Base-by-base conservation (phyloP, 1,284 basidiomycete species). In the Flammula alnicola region DNA sequence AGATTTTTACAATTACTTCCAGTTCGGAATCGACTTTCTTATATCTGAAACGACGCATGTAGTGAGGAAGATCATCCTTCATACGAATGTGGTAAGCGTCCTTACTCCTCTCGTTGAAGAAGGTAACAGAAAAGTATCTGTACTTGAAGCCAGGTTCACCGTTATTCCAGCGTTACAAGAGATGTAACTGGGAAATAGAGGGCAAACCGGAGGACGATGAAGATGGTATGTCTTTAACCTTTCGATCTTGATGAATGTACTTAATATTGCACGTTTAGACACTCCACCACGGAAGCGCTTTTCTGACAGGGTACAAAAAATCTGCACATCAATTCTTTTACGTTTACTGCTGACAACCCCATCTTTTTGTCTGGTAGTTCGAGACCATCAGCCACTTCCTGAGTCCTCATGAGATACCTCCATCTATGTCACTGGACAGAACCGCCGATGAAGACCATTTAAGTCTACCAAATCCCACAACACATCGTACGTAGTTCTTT, bases 1-100 rank as follows among this genome's bases (percentile, higher is more conserved):
- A 90, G 90, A 93, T 67, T 95, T 95, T 68, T 94, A 92, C 72
- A 95, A 95, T 63, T 95, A 95, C 64, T 93, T 95, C 58, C 88
- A 93, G 60, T 83, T 91, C 61, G 93, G 93, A 1, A 68, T 95
- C 9, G 93, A 95, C 63, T 90, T 94, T 56, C 76, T 93, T 17
- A 75, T 95, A 27, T 87, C 84, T 2, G 86, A 87, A 14, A 72
- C 76, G 12, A 81, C 79, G 0, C 87, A 91, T 61, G 60, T 79
- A 2, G 88, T 95, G n/a, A 81, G 78, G 63, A 95, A 95, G 76
- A 86, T 95, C 37, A 76, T 95, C 19, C 69, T 91, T 3, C 91
- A 95, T 63, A 84, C 92, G 1, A 95, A 95, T 60, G 81, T 93
- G 52, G 93, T 93, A 60, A 64, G 88, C 67, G n/a, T n/a, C 37